Base-by-base conservation (phyloP, 108 stramenopile species). In the Cylindrotheca fusiformis region DNA sequence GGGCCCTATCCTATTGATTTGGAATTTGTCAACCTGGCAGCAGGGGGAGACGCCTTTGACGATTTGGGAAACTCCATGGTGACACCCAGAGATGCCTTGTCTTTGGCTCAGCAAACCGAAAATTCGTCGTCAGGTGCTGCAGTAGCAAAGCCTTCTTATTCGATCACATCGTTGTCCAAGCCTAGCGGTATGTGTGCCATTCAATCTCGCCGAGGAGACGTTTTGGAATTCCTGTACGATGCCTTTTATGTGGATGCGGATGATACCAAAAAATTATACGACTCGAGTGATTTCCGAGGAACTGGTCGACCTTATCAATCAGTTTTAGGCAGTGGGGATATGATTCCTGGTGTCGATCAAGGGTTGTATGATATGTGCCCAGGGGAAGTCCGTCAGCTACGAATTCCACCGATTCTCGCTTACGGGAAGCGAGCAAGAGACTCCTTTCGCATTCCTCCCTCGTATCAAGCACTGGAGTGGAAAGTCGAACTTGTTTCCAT, bases 331-430 rank as follows among this genome's bases (percentile, higher is more conserved):
- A 74, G 63, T 32, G 80, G 80, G 0, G 83, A 80, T 49, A 66
- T 85, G 36, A 69, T 85, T 21, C 67, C 74, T 6, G 83, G 83
- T 0, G 83, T 85, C 0, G 83, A 85, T 67, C 75, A 66, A 30
- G 83, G 78, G 8, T 33, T 79, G 52, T 78, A 73, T 36, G 80
- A 78, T 10, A 85, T 85, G 83, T 81, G 83, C 33, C 80, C 80
- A 0, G 83, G 83, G 3, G 83, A 85, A 66, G 44, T 64, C 0
- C 74, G 83, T 14, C 48, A 51, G 44, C 6, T 81, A 12, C 48
- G 60, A 25, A 75, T 85, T 6, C 80, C 83, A n/a, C 68, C 75
- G 5, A 14, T 27, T 4, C 36, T 85, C 30, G 80, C 59, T 1
- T 81, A 85, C 48, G 78, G 83, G 3, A 48, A 50, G 1, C 28